phyloP scores from a whole-genome alignment of 768 basidiomycete genomes.

The Lactifluus subvellereus region DNA sequence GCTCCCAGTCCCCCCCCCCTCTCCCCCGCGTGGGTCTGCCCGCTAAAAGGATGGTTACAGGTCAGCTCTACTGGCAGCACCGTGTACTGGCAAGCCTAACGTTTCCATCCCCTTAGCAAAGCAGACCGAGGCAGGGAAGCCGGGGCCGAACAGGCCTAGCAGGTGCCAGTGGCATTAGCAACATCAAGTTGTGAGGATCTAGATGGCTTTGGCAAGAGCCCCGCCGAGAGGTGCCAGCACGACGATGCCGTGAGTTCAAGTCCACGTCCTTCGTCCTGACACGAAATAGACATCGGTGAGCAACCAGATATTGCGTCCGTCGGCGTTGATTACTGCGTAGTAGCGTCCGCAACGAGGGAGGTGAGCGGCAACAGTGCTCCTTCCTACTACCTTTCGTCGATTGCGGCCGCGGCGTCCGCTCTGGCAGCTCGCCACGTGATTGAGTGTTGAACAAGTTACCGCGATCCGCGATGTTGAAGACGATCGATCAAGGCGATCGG shows the following conservation, averaged over 20 bases:
- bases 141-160: background rate
- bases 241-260: too few species aligned
- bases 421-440: background rate
- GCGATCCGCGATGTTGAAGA: background rate
- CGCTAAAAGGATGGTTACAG: background rate
- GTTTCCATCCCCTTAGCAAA: background rate
- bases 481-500: background rate
- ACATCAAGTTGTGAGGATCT: background rate
- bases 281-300: too few species aligned
- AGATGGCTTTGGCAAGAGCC: too few species aligned
- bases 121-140: background rate
- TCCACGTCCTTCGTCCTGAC: too few species aligned
- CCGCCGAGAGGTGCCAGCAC: too few species aligned
- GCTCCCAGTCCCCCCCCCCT: background rate
- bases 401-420: too few species aligned
- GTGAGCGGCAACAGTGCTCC: too few species aligned
- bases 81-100: background rate
- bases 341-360: too few species aligned
- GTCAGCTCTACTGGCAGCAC: background rate
- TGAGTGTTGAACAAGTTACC: background rate
- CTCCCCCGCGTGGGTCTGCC: background rate
- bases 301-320: background rate
- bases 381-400: too few species aligned
- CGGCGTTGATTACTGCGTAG: too few species aligned
- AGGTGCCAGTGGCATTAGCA: background rate